Evolutionary conservation across 768 basidiomycete genomes (phyloP).

Genomic region (Wakefieldia striispora): DNA sequence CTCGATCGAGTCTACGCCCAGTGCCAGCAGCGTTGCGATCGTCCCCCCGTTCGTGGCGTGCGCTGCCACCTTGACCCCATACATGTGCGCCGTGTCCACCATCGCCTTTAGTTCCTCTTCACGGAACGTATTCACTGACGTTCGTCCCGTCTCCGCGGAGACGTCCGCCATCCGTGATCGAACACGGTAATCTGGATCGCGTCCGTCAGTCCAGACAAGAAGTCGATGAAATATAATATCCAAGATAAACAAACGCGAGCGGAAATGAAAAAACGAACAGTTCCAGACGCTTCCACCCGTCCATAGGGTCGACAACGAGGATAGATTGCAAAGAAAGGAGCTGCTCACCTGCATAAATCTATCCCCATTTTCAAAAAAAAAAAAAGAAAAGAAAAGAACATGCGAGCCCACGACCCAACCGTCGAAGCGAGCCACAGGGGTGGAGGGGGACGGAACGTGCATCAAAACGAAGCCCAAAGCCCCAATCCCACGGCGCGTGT

Average conservation of each 20-base stretch:
- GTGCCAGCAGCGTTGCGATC: constrained; percentile 31
- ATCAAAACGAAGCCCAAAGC: constrained; percentile 12
- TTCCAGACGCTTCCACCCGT: not conserved
- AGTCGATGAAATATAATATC: not conserved
- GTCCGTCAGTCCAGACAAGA: not conserved
- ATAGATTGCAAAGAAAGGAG: not conserved
- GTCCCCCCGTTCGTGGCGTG: constrained; percentile 42
- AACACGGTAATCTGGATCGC: constrained; percentile 47
- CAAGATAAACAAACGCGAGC: not conserved
- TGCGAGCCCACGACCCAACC: not conserved
- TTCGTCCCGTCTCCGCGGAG: constrained; percentile 33
- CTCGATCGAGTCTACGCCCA: constrained; percentile 52
- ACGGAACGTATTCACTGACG: constrained; percentile 44
- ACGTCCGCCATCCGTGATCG: constrained; percentile 46
- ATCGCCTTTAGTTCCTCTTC: constrained; percentile 45
- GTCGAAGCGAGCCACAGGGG: not conserved
- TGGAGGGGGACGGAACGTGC: constrained; percentile 7
- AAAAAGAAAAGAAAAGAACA: too few species aligned
- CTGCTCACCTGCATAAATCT: constrained; percentile 53
- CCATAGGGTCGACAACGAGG: constrained; percentile 8
- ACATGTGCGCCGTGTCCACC: constrained; percentile 49
- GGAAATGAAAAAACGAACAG: constrained; percentile 10
- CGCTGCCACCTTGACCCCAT: constrained; percentile 57
- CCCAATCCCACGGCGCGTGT: not conserved
- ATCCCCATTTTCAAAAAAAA: not conserved